Evolutionary conservation across 1,284 basidiomycete genomes (phyloP), one percentile per base, ranked within the genome.

Genomic region (Pholiota adiposa): DNA sequence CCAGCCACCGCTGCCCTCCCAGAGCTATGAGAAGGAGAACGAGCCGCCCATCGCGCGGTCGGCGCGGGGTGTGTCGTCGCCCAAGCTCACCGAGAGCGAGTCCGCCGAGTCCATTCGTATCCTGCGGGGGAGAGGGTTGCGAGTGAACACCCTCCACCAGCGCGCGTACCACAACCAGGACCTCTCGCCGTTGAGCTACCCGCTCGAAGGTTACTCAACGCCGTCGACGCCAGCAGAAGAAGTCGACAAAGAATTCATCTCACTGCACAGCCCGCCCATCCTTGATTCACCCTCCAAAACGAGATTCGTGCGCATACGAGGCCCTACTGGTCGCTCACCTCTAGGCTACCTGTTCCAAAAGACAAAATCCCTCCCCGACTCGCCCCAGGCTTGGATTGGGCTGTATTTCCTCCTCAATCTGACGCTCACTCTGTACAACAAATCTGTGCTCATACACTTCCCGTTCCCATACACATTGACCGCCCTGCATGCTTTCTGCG

Each of bases 381-480:
- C 64, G 8, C 62, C 64, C 25, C 53, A 52, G 18, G 31, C 61
- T 16, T 65, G 64, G 64, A 58, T 66, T 16, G 34, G 34, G 5
- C 78, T 94, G 60, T 97, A 97, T 79, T 96, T 98, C 69, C 75
- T 79, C 61, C 91, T 96, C 83, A 97, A 97, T 74, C 87, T 98
- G 33, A 83, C 84, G 6, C 83, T 97, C 63, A 97, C 96, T 1
- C 78, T 98, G 43, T 96, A 94, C 77, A 97, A 97, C 84, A 97
- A 98, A 76, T 80, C 86, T 43, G 89, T 97, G 9, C 85, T 97
- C 59, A 88, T 92, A 55, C 85, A 83, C 58, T 97, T 97, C 72
- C 96, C 96, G 0, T 97, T 94, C 70, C 95, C 96, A 3, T 97
- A 96, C 77, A 92, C 92, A 1, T 82, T 96, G 31, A 96, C 94